Base-by-base conservation (phyloP, 1,284 basidiomycete genomes). In the Polyporus tsugae region DNA sequence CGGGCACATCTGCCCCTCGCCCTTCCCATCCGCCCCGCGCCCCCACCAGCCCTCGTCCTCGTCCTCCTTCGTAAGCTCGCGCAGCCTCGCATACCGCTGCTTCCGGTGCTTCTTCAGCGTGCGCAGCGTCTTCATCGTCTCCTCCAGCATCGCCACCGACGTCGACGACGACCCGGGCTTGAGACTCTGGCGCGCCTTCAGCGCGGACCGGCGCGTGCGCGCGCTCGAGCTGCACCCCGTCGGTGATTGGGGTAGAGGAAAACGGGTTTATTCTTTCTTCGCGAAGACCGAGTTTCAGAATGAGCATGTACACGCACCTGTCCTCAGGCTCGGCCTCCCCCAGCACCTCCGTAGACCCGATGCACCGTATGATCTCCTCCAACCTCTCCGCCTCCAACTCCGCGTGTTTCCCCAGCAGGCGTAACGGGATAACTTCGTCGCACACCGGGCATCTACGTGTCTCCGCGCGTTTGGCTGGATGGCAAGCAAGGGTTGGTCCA, bases 391-490 rank as follows among this genome's bases (percentile, higher is more conserved):
- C 79, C 77, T 94, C 92, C 39, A 93, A 82, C 52, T 84, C 84
- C 2, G 85, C 82, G 74, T 94, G 93, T 64, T 82, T 82, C 2
- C 81, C 82, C 17, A 94, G 81, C 15, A 94, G 82, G 17, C 92
- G 87, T 22, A 93, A 74, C 7, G 92, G 92, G 58, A 94, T 91
- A 38, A 78, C 77, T 75, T 94, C 92, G 25, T 85, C 80, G 77
- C 92, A 94, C 46, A 91, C 86, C 0, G 92, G 93, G 75, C 92
- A 94, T 65, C 82, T 82, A 68, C 88, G 83, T 2, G 90, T 93
- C 76, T 93, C 91, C 15, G 90, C 92, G 57, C 89, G 87, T 79
- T 89, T 92, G 4, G 84, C 90, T 91, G 57, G 6, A 52, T 61
- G 58, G 17, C 41, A 13, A 53, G 42, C 52, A 25, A 36, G 6